A percentile compares a stretch with the other conserved stretches of the same genome.
Evolutionary conservation across 208 protist genomes (phyloP).

Genomic region (Leishmania guyanensis): DNA sequence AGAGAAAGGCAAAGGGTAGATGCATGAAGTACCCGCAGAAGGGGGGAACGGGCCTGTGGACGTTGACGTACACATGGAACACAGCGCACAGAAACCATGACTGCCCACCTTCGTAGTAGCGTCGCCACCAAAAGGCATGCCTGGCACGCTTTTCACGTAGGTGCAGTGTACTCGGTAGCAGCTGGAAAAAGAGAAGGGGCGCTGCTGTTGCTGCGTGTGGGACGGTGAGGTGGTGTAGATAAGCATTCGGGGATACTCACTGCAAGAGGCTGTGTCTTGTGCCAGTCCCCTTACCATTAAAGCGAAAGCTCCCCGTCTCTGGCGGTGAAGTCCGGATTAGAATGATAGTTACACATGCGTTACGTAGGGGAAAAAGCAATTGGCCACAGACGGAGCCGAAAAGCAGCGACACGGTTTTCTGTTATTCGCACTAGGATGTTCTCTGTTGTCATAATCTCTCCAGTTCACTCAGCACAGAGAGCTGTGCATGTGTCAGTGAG

Average conservation of each 20-base stretch:
- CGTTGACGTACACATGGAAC: background rate
- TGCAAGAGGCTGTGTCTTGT: background rate
- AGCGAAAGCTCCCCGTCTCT: background rate
- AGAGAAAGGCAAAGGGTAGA: background rate
- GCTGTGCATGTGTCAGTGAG: conserved; percentile 7
- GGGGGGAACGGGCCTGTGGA: background rate
- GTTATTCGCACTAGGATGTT: background rate
- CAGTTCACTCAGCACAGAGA: conserved; percentile 12
- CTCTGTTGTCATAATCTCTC: background rate
- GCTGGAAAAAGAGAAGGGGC: background rate
- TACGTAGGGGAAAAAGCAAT: background rate
- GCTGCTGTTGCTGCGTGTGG: background rate
- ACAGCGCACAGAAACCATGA: background rate
- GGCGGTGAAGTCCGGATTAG: background rate
- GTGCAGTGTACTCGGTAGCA: background rate
- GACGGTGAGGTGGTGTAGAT: background rate
- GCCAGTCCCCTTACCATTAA: background rate
- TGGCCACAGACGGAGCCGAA: background rate
- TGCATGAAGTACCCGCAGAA: background rate
- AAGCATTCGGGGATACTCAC: background rate
- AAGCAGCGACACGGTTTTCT: background rate
- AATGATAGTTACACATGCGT: background rate
- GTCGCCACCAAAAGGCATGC: background rate
- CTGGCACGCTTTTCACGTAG: background rate
- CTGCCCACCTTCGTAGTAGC: background rate